Base-by-base conservation (phyloP, 129 eudicot genomes). In the Lactuca saligna region DNA sequence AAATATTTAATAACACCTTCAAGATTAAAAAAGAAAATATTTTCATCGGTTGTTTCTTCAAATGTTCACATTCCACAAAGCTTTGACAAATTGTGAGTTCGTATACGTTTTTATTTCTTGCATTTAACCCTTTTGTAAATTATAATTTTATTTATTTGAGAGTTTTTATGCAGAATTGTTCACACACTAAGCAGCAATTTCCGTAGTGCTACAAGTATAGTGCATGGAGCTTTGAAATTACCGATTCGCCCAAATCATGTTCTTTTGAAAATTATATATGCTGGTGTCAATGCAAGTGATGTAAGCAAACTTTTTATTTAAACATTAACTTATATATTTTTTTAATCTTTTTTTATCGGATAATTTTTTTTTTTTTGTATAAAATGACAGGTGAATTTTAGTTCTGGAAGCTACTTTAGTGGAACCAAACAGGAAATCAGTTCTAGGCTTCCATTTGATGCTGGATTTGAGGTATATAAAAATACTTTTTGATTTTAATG, bases 221-320 rank as follows among this genome's bases (percentile, higher is more conserved):
- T 84, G 57, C 87, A 74, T 25, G 69, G 85, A 17, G 74, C 96
- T 68, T 65, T 89, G 86, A 81, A 72, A 46, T 63, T 83, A 39
- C 95, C 96, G 2, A 83, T 93, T 13, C 83, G 84, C 80, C 69
- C 91, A 67, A 85, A 82, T 65, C 80, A 93, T 63, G 98, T 93
- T 12, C 97, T 93, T 16, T 17, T 93, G 82, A 93, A 93, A 82
- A 54, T 93, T 42, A 77, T 93, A 34, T 89, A 86, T 86, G 98
- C 98, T 25, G 98, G 98, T 54, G 98, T 93, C 15, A 93, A 93
- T 69, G 98, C 98, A 29, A 89, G 98, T 57, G 98, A 93, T 83
- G 98, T 89, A 85, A 84, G 32, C 0, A 31, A 33, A 32, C 14
- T 8, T 53, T n/a, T 51, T 13, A 54, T 7, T 17, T 29, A 37